phyloP scores from a whole-genome alignment of 768 basidiomycete genomes.

The Lactarius sp. region DNA sequence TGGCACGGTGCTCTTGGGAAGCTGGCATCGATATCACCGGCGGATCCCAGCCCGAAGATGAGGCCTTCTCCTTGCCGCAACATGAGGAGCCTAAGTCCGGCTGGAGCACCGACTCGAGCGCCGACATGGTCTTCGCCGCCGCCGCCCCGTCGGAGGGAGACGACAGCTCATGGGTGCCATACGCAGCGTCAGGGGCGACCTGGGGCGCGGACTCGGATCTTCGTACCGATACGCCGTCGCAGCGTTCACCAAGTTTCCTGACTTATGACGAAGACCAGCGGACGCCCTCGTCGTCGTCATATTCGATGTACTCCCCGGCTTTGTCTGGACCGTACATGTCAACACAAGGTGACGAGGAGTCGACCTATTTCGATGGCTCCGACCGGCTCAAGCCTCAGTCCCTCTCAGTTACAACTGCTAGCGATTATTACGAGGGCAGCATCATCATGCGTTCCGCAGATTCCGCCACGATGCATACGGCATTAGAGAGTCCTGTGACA shows the following conservation, averaged over 20 bases:
- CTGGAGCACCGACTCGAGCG: constrained; percentile 51
- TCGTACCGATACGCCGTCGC: constrained; percentile 17
- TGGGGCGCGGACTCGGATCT: constrained; percentile 24
- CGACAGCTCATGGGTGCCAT: constrained; percentile 19
- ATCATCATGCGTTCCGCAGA: constrained; percentile 24
- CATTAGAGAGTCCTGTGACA: constrained; percentile 21
- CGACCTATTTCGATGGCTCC: constrained; percentile 18
- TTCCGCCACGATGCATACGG: constrained; percentile 26
- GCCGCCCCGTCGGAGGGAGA: constrained; percentile 18
- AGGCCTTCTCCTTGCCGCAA: constrained; percentile 44
- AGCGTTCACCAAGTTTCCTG: constrained; percentile 19
- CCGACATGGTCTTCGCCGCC: constrained; percentile 25
- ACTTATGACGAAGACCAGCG: constrained; percentile 22
- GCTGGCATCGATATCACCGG: constrained; percentile 60
- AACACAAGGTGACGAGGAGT: constrained; percentile 17
- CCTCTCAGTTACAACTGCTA: constrained; percentile 18
- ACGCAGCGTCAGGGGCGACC: constrained; percentile 19
- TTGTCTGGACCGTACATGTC: constrained; percentile 23
- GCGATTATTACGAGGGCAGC: constrained; percentile 21
- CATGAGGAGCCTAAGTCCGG: constrained; percentile 46
- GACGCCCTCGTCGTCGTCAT: constrained; percentile 26
- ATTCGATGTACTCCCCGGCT: constrained; percentile 26
- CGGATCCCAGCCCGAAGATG: constrained; percentile 34
- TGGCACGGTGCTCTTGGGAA: constrained; percentile 77
- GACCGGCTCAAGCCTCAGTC: constrained; percentile 12